These are phyloP conservation scores for Lachancea sp. DNA, from an alignment of 805 yeast species.

Conservation along the genomic window DNA sequence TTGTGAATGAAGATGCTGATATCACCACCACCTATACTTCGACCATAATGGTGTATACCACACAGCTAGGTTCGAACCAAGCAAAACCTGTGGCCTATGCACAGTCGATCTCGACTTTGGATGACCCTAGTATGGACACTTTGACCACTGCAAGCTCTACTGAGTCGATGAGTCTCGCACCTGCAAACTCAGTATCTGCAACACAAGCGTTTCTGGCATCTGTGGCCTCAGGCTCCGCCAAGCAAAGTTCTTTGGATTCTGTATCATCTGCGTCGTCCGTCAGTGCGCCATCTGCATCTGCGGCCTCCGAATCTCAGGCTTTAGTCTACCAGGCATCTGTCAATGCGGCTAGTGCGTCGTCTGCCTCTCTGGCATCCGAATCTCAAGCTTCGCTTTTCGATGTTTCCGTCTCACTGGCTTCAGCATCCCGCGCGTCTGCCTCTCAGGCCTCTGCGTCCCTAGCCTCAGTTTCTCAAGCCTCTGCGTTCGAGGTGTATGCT, in stretches of 20 bases:
- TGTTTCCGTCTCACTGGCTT: slow-evolving; percentile 17
- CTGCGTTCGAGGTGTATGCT: slow-evolving; percentile 14
- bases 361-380: not conserved
- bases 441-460: slow-evolving; percentile 21
- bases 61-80: slow-evolving; percentile 7
- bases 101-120: slow-evolving; percentile 16
- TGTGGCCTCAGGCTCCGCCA: not conserved
- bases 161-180: not conserved
- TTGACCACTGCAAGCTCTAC: not conserved
- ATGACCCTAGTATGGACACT: slow-evolving; percentile 4
- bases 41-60: slow-evolving; percentile 9
- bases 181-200: not conserved
- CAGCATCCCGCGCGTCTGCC: slow-evolving; percentile 7
- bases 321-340: not conserved
- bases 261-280: not conserved
- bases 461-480: slow-evolving; percentile 8
- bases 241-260: not conserved
- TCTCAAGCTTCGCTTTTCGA: not conserved
- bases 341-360: not conserved
- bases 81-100: slow-evolving; percentile 16
- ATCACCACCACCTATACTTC: slow-evolving; percentile 12
- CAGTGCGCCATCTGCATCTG: not conserved
- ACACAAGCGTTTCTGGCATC: not conserved
- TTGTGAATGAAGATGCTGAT: slow-evolving; percentile 1
- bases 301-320: not conserved